A percentile compares a stretch with the other conserved stretches of the same genome.
These are phyloP conservation scores for Eucalyptus pauciflora DNA, from an alignment of 345 rosid genomes.

Conservation along the genomic window DNA sequence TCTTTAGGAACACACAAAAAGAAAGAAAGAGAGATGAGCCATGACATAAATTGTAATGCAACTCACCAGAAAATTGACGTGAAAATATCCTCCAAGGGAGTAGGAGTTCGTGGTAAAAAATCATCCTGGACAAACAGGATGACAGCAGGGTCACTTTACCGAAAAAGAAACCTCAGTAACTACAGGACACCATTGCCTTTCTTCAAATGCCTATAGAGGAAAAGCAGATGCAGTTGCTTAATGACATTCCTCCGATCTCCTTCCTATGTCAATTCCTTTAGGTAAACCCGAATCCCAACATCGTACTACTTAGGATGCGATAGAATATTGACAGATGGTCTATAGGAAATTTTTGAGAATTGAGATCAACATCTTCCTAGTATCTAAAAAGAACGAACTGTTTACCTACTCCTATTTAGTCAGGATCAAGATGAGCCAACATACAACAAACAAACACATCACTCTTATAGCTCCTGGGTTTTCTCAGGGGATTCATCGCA, in stretches of 20 bases:
- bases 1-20: neutral
- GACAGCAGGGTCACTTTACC: neutral
- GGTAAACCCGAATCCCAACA: neutral
- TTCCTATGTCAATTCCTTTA: neutral
- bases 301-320: neutral
- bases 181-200: neutral
- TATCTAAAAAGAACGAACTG: neutral
- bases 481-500: neutral
- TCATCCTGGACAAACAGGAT: conserved; percentile 48
- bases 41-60: neutral
- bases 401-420: neutral
- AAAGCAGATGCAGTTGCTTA: neutral
- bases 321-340: neutral
- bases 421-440: neutral
- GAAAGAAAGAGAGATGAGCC: neutral
- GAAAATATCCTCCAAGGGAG: conserved; percentile 91
- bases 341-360: neutral
- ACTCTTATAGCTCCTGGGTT: neutral
- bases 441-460: neutral
- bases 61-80: conserved; percentile 79
- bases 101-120: conserved; percentile 90
- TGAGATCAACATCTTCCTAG: neutral
- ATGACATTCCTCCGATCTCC: neutral
- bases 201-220: neutral
- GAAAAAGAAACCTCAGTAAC: neutral